Evolutionary conservation across 2,329 filamentous ascomycete genomes (phyloP).

Genomic region (Beauveria australis): DNA sequence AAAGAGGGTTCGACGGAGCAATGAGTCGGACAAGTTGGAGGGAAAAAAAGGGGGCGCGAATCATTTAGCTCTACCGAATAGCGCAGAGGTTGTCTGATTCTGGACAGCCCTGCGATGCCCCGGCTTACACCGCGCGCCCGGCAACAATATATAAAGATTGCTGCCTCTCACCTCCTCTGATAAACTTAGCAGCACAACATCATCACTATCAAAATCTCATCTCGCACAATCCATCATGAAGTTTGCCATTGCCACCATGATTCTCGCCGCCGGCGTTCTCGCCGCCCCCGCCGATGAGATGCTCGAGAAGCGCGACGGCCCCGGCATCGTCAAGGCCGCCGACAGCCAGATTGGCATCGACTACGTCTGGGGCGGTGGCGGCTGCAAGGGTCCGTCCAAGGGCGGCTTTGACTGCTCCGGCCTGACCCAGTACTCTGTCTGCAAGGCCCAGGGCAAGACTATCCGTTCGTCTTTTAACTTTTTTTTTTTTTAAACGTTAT

Average conservation of each 20-base stretch:
- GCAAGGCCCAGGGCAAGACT: slow-evolving; percentile 15
- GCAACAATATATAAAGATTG: neutral
- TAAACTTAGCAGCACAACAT: neutral
- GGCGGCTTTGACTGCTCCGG: slow-evolving; percentile 16
- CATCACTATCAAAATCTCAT: neutral
- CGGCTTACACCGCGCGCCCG: neutral
- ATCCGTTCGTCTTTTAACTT: slow-evolving; percentile 10
- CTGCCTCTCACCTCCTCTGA: neutral
- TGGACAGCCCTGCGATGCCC: slow-evolving; percentile 7
- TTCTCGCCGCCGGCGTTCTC: slow-evolving; percentile 9
- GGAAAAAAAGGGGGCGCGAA: neutral
- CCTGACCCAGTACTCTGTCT: slow-evolving; percentile 15
- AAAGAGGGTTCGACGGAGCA: neutral
- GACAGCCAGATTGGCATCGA: slow-evolving; percentile 11
- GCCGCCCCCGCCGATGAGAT: slow-evolving; percentile 2
- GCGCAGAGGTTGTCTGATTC: neutral
- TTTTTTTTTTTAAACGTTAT: neutral
- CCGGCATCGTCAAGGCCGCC: slow-evolving; percentile 14
- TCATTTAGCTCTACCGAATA: neutral
- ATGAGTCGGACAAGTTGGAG: neutral
- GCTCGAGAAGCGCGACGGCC: slow-evolving; percentile 13
- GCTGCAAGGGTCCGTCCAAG: slow-evolving; percentile 13
- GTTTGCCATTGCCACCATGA: slow-evolving; percentile 1
- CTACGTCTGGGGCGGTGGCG: slow-evolving; percentile 14
- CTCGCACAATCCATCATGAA: slow-evolving; percentile 3